Base-by-base conservation (phyloP, 306 rosid genomes). In the Comarum palustre region DNA sequence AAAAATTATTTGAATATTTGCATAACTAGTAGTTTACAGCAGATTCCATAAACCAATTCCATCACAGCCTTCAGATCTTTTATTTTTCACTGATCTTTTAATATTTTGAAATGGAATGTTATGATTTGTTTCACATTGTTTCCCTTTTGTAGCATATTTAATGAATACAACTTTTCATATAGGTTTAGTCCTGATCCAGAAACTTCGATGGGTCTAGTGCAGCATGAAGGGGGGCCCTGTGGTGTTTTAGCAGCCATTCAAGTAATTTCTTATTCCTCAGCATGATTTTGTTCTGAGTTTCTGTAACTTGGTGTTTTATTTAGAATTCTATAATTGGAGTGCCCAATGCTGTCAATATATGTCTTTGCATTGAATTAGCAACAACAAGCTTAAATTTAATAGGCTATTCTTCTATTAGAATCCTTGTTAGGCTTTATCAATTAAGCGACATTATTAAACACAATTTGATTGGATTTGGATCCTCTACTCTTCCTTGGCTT, bases 141-240 rank as follows among this genome's bases (percentile, higher is more conserved):
- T 50, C 76, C 77, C 62, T 58, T 50, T 62, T 48, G 73, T 80
- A 55, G 82, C 84, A 85, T 75, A 82, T 81, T 48, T 66, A 34
- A n/a, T 78, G 12, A 67, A 55, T 15, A 64, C 65, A 74, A 63
- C 77, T 80, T 77, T 75, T 82, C 59, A 65, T 79, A 55, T 74
- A 92, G 98, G 86, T 92, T 90, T 87, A 87, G 92, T 85, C 70
- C 87, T 79, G 92, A 87, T 82, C 87, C 89, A 75, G 90, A 90
- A 84, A 94, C 99, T 74, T 85, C 89, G 60, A 94, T 91, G 89
- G 99, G 99, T 69, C 86, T 94, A 69, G 99, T 94, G 89, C 99
- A 94, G 88, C 95, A 91, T 86, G 97, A 94, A 94, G 99, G 99
- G 64, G 97, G 99, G 75, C 99, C 99, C 69, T 94, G 99, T 86